Percentiles rank a stretch among this genome's conserved stretches.
These are phyloP conservation scores for Agarophyton chilense DNA, from an alignment of 23 red algal species.

Conservation along the genomic window DNA sequence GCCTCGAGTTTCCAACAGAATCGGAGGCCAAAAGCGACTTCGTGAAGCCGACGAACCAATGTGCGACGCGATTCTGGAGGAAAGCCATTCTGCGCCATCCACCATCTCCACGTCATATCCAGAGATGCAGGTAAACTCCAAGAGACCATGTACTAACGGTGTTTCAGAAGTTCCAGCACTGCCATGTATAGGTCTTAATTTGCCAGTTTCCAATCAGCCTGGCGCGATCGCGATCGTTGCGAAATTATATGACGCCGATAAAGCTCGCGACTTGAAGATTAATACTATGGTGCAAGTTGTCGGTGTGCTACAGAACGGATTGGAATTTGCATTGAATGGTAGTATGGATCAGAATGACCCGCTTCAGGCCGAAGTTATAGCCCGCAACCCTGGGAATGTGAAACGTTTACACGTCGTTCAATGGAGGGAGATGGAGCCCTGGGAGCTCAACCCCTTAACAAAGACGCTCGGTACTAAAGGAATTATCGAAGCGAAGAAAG, in stretches of 20 bases:
- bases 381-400: conserved; percentile 53
- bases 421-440: conserved; percentile 27
- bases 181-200: conserved; percentile 44
- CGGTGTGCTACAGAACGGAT: conserved; percentile 46
- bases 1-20: neutral
- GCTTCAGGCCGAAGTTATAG: conserved; percentile 35
- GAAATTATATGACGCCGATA: conserved; percentile 56
- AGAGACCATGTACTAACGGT: neutral
- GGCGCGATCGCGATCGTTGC: conserved; percentile 61
- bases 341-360: neutral
- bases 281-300: conserved; percentile 65
- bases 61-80: neutral
- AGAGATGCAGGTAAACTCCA: neutral
- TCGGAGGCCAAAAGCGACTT: neutral
- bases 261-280: conserved; percentile 17
- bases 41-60: conserved; percentile 20
- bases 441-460: conserved; percentile 35
- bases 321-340: conserved; percentile 18
- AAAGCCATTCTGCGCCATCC: neutral
- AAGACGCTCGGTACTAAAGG: conserved; percentile 20
- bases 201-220: conserved; percentile 21
- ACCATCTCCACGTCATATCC: neutral
- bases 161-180: neutral
- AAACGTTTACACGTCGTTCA: conserved; percentile 55
- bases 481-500: conserved; percentile 24